Evolutionary conservation across 768 basidiomycete genomes (phyloP).

Genomic region (Leccinum arenicola): DNA sequence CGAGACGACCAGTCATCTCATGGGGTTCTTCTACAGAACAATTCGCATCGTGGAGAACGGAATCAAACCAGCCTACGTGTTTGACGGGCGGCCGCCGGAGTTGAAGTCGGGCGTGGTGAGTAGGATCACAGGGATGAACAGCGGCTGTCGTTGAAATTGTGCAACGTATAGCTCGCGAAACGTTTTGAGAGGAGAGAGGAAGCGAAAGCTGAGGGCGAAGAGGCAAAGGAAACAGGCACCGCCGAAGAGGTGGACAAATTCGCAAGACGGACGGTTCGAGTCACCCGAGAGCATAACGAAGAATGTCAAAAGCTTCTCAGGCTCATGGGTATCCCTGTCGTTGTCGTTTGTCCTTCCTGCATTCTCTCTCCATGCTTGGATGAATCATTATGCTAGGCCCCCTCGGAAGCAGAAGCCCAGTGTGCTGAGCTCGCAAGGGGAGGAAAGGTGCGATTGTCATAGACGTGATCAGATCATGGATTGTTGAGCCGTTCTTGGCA

Average conservation of each 20-base stretch:
- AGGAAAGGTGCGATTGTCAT: constrained; percentile 61
- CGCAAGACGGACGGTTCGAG: constrained; percentile 87
- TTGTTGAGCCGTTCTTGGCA: constrained; percentile 27
- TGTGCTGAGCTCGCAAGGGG: constrained; percentile 98
- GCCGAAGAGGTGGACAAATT: constrained; percentile 91
- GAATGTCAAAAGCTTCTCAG: constrained; percentile 84
- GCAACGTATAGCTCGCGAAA: constrained; percentile 73
- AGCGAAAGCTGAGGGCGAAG: constrained; percentile 92
- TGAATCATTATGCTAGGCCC: constrained; percentile 58
- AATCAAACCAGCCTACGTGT: constrained; percentile 96
- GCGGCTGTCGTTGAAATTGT: neutral
- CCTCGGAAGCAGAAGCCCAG: constrained; percentile 98
- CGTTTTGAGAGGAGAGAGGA: constrained; percentile 90
- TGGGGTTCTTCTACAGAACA: constrained; percentile 98
- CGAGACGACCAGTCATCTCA: constrained; percentile 96
- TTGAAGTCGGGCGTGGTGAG: constrained; percentile 94
- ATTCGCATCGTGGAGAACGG: constrained; percentile 98
- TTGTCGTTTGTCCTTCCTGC: constrained; percentile 59
- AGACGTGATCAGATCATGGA: neutral
- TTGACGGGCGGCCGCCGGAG: constrained; percentile 98
- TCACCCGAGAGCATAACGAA: constrained; percentile 94
- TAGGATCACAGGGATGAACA: constrained; percentile 17
- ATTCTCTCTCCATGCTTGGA: neutral
- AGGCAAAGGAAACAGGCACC: constrained; percentile 95
- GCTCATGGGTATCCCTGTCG: constrained; percentile 96